Evolutionary conservation across 331 rosid genomes (phyloP).

Genomic region (Acacia pycnantha): DNA sequence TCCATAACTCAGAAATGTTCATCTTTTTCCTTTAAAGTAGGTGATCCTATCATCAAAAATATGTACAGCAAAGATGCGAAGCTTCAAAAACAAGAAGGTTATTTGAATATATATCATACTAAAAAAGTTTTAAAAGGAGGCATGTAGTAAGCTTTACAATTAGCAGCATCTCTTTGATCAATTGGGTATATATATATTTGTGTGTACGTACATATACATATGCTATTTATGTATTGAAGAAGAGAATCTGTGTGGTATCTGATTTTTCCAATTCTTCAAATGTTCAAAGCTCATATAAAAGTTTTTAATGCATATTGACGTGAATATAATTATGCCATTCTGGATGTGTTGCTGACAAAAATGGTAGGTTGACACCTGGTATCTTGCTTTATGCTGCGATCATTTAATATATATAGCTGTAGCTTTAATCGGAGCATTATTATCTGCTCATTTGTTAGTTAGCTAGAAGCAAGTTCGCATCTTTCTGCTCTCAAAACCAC

Average conservation of each 20-base stretch:
- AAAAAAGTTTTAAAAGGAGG: background rate
- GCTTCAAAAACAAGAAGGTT: slow-evolving; percentile 32
- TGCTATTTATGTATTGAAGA: background rate
- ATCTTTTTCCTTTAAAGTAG: slow-evolving; percentile 30
- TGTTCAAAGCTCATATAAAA: too few species aligned
- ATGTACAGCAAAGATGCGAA: slow-evolving; percentile 44
- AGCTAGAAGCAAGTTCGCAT: slow-evolving; percentile 23
- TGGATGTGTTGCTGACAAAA: slow-evolving; percentile 41
- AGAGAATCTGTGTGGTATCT: slow-evolving; percentile 32
- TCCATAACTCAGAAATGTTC: slow-evolving; percentile 14
- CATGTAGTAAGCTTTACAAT: slow-evolving; percentile 33
- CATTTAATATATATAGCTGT: background rate
- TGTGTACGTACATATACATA: background rate
- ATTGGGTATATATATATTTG: slow-evolving; percentile 6
- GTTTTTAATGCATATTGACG: background rate
- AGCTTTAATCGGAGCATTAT: slow-evolving; percentile 16
- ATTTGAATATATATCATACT: slow-evolving; percentile 12
- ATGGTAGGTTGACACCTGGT: slow-evolving; percentile 47
- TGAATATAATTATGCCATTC: slow-evolving; percentile 1
- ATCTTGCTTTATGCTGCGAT: slow-evolving; percentile 35
- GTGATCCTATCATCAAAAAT: slow-evolving; percentile 28
- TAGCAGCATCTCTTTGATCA: slow-evolving; percentile 44
- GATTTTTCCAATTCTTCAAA: background rate
- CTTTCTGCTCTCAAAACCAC: slow-evolving; percentile 31
- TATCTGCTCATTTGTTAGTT: slow-evolving; percentile 27